Conservation (phyloP, 306 rosid genomes). For the Begonia fuchsioides region DNA sequence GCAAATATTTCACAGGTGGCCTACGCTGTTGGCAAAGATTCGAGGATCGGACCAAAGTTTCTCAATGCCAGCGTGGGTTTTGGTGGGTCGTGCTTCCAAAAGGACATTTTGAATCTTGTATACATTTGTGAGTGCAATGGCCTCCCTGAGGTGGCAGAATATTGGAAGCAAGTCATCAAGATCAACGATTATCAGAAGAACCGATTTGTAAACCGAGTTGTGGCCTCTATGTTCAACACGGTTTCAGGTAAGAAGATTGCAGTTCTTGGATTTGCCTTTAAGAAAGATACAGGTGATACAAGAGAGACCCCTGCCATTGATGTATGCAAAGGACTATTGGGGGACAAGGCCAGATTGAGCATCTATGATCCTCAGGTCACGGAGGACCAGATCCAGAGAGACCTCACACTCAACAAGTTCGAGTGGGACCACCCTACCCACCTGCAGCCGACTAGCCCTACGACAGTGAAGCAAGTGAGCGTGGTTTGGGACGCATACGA, state of each 20-base stretch:
- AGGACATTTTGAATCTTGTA: constrained; percentile 77
- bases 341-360: constrained; percentile 69
- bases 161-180: constrained; percentile 98
- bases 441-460: constrained; percentile 65
- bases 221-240: constrained; percentile 85
- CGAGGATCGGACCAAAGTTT: constrained; percentile 86
- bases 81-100: constrained; percentile 96
- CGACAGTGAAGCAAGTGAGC: constrained; percentile 64
- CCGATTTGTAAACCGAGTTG: constrained; percentile 85
- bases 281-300: constrained; percentile 90
- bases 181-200: constrained; percentile 83
- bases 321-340: constrained; percentile 78
- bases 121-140: constrained; percentile 95
- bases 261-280: constrained; percentile 84
- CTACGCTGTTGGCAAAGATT: constrained; percentile 75
- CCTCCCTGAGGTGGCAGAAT: constrained; percentile 92
- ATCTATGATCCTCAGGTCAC: constrained; percentile 77
- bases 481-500: constrained; percentile 81
- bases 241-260: constrained; percentile 74
- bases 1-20: constrained; percentile 69
- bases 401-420: constrained; percentile 62
- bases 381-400: constrained; percentile 86
- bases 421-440: constrained; percentile 95
- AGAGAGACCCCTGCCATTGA: constrained; percentile 91
- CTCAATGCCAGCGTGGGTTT: constrained; percentile 92